Percentiles rank a stretch among this genome's conserved stretches.
Evolutionary conservation across 169 alveolate species (phyloP).

Genomic region (Plasmodium vivax): DNA sequence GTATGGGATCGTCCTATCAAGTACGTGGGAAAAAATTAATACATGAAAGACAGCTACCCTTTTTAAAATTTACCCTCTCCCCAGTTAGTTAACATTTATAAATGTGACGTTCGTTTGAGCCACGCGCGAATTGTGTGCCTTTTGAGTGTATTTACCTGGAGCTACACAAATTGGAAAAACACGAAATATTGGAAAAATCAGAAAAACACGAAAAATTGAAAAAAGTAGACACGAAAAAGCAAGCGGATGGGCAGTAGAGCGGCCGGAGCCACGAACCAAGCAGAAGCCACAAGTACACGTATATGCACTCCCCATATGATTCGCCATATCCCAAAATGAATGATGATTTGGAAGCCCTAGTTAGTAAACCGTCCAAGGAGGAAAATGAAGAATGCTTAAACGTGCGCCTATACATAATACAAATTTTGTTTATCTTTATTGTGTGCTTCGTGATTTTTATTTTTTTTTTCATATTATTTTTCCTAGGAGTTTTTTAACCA

Average conservation of each 20-base stretch:
- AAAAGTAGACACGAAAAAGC: neutral
- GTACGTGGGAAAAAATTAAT: neutral
- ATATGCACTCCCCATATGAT: neutral
- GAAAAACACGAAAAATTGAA: neutral
- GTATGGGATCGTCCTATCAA: neutral
- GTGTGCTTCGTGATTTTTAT: constrained; percentile 66
- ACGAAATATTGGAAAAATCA: neutral
- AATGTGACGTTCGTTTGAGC: neutral
- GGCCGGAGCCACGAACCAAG: neutral
- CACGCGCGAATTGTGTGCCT: neutral
- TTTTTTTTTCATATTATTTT: constrained; percentile 67
- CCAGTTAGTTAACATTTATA: neutral
- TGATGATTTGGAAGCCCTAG: constrained; percentile 71
- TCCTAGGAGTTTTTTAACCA: constrained; percentile 66
- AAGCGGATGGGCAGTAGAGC: neutral
- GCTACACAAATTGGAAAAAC: neutral
- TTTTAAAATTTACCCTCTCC: neutral
- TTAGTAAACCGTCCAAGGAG: constrained; percentile 55
- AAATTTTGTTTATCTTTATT: constrained; percentile 50
- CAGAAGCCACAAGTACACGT: neutral
- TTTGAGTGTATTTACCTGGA: neutral
- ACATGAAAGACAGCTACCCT: neutral
- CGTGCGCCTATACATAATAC: constrained; percentile 59
- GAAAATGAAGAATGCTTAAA: constrained; percentile 49
- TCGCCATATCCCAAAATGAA: constrained; percentile 22